Evolutionary conservation across 108 stramenopile genomes (phyloP), one percentile per base, ranked within the genome.

Genomic region (Nitzschia sp.): DNA sequence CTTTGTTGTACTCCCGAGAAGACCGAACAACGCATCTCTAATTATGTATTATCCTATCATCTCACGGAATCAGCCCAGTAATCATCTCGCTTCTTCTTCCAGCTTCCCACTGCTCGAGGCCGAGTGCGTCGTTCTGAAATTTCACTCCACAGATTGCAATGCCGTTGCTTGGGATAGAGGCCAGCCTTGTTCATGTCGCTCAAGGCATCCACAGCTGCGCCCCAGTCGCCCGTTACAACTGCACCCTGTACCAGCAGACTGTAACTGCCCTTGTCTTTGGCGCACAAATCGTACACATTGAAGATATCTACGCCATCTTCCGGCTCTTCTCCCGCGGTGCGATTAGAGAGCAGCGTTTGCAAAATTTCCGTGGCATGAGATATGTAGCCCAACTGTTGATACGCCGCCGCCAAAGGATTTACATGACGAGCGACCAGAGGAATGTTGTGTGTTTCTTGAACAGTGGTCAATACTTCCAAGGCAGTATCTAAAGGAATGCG

Each of bases 251-350:
- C 88, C 64, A 93, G 59, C 19, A 93, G 64, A n/a, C 84, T 68
- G 68, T 93, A 93, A 4, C 82, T 85, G 2, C 76, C 88, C 53
- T 87, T 85, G 77, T 89, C 84, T 71, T 90, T 89, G 53, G 85
- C 82, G 30, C 77, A 56, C 1, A 86, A 57, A 51, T 85, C 85
- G 54, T 84, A 36, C 0, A 81, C 79, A 59, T 85, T 84, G 6
- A 82, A 70, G 31, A 31, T 63, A 30, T 75, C 70, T 25, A 65
- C 49, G 24, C 78, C 86, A 54, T 72, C 70, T 76, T 81, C 75
- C 11, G 78, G 54, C 64, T 84, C 83, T 1, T 79, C 76, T 8
- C 82, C 77, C 19, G 71, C 81, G 1, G 63, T 62, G 15, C 85
- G 82, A 75, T 92, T 84, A 1, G 79, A 64, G 33, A 92, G 72